Percentiles rank a stretch among this genome's conserved stretches.
Conservation (phyloP, 1,284 basidiomycete species). For the Irpex lacteus region DNA sequence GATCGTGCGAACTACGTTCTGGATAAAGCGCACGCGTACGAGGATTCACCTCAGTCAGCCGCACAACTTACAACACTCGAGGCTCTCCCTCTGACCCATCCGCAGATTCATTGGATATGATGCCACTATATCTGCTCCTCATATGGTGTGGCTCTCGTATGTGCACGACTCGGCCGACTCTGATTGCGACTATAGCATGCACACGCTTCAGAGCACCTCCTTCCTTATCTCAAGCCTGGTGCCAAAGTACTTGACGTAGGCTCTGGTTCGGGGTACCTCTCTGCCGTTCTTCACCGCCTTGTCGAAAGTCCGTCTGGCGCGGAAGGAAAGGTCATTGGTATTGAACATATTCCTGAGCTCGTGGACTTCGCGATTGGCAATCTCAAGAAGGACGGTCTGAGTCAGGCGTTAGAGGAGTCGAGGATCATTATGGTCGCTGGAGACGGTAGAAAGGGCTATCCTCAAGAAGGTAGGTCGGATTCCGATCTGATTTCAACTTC, state of each 20-base stretch:
- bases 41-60: slow-evolving; percentile 75
- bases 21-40: slow-evolving; percentile 56
- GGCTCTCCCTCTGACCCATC: background rate
- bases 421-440: slow-evolving; percentile 67
- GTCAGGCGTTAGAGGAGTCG: slow-evolving; percentile 45
- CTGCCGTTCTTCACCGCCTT: slow-evolving; percentile 76
- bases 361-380: slow-evolving; percentile 72
- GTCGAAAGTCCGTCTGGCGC: slow-evolving; percentile 40
- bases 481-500: background rate
- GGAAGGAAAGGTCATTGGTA: slow-evolving; percentile 73
- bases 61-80: background rate
- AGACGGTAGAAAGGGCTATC: slow-evolving; percentile 75
- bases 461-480: slow-evolving; percentile 11
- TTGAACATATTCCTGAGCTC: slow-evolving; percentile 87
- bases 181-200: slow-evolving; percentile 58
- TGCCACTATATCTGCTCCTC: slow-evolving; percentile 89
- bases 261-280: slow-evolving; percentile 76
- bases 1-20: slow-evolving; percentile 76
- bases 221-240: slow-evolving; percentile 68
- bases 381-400: slow-evolving; percentile 67
- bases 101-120: slow-evolving; percentile 70
- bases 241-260: slow-evolving; percentile 80
- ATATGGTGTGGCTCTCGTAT: slow-evolving; percentile 59
- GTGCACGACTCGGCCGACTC: background rate
- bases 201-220: slow-evolving; percentile 72